Percentiles rank a stretch among this genome's conserved stretches.
Evolutionary conservation across 495 filamentous ascomycete species (phyloP).

Genomic region (Letharia columbiana): DNA sequence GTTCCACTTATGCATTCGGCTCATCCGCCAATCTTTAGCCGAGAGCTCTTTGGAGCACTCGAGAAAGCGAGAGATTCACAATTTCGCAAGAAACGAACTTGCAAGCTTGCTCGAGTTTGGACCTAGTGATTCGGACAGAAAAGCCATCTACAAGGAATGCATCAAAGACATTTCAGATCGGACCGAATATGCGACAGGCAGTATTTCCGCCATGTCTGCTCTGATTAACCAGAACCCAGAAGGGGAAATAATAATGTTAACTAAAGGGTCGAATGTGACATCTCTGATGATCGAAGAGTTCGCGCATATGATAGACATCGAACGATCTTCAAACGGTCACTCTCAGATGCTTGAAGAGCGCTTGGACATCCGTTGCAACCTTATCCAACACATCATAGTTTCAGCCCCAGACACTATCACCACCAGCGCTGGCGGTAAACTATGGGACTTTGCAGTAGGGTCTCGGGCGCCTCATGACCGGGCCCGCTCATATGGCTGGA

Average conservation of each 20-base stretch:
- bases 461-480: conserved; percentile 44
- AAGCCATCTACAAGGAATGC: conserved; percentile 48
- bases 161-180: conserved; percentile 49
- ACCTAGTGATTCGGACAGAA: conserved; percentile 40
- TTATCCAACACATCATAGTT: conserved; percentile 50
- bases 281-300: conserved; percentile 45
- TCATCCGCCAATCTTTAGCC: conserved; percentile 53
- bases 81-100: conserved; percentile 52
- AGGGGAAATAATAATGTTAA: conserved; percentile 42
- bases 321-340: conserved; percentile 24
- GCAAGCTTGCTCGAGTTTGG: conserved; percentile 43
- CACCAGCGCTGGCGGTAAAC: conserved; percentile 46
- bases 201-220: conserved; percentile 59
- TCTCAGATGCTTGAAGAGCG: conserved; percentile 34
- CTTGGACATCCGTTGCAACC: conserved; percentile 43
- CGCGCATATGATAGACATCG: conserved; percentile 37
- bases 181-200: conserved; percentile 53
- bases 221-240: conserved; percentile 38
- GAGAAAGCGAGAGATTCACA: conserved; percentile 32
- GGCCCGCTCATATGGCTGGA: conserved; percentile 57
- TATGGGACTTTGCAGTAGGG: conserved; percentile 64
- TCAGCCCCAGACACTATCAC: conserved; percentile 53
- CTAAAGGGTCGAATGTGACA: conserved; percentile 46
- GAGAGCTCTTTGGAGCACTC: conserved; percentile 19
- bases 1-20: conserved; percentile 51